These are phyloP conservation scores for Claviceps purpurea DNA, from an alignment of 2,329 filamentous ascomycete species.

Conservation along the genomic window DNA sequence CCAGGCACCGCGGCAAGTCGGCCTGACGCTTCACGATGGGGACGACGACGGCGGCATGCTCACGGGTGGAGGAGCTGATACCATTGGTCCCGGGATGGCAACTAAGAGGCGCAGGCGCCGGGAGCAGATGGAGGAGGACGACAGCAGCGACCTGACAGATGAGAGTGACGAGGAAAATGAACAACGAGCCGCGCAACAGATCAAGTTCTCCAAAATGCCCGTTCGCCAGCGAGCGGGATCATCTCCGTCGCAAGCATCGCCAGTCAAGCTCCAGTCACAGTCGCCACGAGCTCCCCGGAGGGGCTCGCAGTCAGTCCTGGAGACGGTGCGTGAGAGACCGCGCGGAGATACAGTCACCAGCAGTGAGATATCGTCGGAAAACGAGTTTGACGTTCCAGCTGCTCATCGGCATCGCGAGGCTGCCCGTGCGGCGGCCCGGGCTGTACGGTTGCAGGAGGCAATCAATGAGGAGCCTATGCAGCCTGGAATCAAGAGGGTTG, in stretches of 20 bases:
- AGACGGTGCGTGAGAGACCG: conserved; percentile 55
- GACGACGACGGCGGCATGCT: conserved; percentile 62
- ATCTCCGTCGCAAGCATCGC: conserved; percentile 64
- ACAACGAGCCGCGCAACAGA: conserved; percentile 69
- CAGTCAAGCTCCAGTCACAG: conserved; percentile 40
- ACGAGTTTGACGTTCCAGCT: conserved; percentile 56
- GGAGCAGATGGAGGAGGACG: conserved; percentile 71
- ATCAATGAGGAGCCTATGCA: conserved; percentile 24
- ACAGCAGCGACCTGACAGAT: conserved; percentile 74
- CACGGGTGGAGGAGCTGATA: conserved; percentile 53
- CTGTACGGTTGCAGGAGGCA: conserved; percentile 22
- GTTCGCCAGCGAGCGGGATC: conserved; percentile 75
- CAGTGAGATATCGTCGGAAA: conserved; percentile 73
- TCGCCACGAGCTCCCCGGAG: conserved; percentile 40
- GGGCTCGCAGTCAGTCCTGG: conserved; percentile 59
- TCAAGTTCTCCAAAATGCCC: conserved; percentile 94
- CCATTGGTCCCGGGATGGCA: conserved; percentile 52
- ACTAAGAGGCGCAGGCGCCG: conserved; percentile 52
- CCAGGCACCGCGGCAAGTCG: conserved; percentile 51
- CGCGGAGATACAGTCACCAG: conserved; percentile 67
- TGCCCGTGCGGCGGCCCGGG: conserved; percentile 39
- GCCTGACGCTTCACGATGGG: conserved; percentile 54
- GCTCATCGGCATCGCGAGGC: conserved; percentile 52
- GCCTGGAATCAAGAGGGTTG: conserved; percentile 28
- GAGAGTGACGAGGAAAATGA: conserved; percentile 71